Conservation (phyloP, 768 basidiomycete genomes). For the Russula ochroleuca region DNA sequence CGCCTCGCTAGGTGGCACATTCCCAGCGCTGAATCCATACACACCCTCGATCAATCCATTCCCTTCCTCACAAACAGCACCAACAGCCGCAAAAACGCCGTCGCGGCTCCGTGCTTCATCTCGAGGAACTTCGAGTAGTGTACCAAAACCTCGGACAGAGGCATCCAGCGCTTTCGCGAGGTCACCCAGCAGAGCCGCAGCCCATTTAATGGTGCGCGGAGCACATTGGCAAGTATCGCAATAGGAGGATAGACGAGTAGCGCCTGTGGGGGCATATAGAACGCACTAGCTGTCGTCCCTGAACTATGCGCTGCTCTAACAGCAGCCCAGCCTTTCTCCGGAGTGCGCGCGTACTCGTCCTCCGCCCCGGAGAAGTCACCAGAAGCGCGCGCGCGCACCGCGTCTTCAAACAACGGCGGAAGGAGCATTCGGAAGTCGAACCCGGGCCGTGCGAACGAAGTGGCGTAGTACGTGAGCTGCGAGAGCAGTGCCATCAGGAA, state of each 20-base stretch:
- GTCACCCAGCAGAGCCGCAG: constrained; percentile 60
- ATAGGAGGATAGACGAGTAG: constrained; percentile 73
- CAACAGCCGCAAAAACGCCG: constrained; percentile 53
- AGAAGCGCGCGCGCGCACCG: constrained; percentile 55
- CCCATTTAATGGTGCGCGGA: constrained; percentile 71
- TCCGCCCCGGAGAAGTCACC: constrained; percentile 47
- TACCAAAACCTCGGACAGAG: constrained; percentile 44
- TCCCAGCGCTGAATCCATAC: constrained; percentile 22
- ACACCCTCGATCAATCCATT: constrained; percentile 73
- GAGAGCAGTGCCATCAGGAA: constrained; percentile 84
- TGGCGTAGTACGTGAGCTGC: constrained; percentile 92
- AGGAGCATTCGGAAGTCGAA: constrained; percentile 82
- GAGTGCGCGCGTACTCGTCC: constrained; percentile 26
- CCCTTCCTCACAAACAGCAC: constrained; percentile 69
- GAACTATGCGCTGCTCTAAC: constrained; percentile 26
- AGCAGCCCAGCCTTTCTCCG: constrained; percentile 18
- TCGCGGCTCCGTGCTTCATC: constrained; percentile 40
- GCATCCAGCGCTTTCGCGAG: constrained; percentile 49
- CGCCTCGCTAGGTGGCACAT: constrained; percentile 1
- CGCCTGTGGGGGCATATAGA: constrained; percentile 66
- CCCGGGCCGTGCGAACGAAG: too few species aligned
- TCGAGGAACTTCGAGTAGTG: too few species aligned
- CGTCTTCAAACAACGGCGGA: too few species aligned
- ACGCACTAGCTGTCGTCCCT: constrained; percentile 28
- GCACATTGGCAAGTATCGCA: constrained; percentile 63